Evolutionary conservation across 331 rosid species (phyloP), one percentile per base, ranked within the genome.

Genomic region (Erythrophleum ivorense): DNA sequence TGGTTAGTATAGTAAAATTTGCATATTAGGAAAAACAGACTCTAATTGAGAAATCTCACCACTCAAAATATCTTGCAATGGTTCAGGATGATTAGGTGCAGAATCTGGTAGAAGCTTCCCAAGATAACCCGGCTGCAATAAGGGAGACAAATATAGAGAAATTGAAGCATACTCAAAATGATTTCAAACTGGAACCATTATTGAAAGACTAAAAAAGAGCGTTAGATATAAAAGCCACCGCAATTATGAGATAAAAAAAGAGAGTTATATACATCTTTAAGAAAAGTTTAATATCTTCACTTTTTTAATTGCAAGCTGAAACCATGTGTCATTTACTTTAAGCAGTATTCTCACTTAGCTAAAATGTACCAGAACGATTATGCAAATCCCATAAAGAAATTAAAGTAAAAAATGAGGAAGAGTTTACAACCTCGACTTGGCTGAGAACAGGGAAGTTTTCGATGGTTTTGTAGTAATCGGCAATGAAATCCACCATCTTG

Each of bases 401-500:
- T 3, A 0, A 53, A 21, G 24, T 31, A 4, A 34, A 5, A 65
- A 68, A n/a, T 9, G 46, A 3, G 16, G 10, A 21, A 31, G 65
- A 50, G 0, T 58, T 43, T 19, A 34, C 50, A 69, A 92, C 98
- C 98, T 94, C 80, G 41, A 94, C 97, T 94, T 94, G 97, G 89
- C 97, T 92, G 66, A 91, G 95, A 78, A 94, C 98, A 0, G 97
- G 94, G 84, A 87, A 89, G 62, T 45, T 78, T 75, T 94, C 88
- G 0, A 94, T 90, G 58, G 78, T 74, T 90, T 94, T 92, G 88
- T 92, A 92, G 89, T 94, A 94, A 89, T 94, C 98, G 57, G 97
- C 97, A 19, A 94, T 90, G 89, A 94, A 94, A 87, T 94, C 98
- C 9, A 94, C 98, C 98, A 92, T 94, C 89, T 82, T 90, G 70